Base-by-base conservation (phyloP, 495 filamentous ascomycete genomes). In the Talaromyces thailandensis region DNA sequence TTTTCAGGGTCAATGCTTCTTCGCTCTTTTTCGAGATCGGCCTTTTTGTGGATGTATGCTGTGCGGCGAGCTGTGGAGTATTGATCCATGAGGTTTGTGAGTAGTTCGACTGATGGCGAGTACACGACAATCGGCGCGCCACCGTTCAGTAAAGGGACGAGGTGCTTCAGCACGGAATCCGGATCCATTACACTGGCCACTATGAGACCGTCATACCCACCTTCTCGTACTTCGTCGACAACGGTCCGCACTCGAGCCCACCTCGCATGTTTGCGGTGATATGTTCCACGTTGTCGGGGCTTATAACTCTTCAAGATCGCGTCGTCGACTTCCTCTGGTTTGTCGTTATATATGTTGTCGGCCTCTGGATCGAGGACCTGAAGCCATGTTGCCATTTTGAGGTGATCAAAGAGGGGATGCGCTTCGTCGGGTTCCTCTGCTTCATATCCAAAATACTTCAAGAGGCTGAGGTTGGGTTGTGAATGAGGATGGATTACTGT, bases 381-480 rank as follows among this genome's bases (percentile, higher is more conserved):
- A 1, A 98, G 81, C 92, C 92, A 98, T 48, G 89, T 91, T 43
- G 96, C 76, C 0, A 86, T 84, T 69, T 91, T 88, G 25, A 98
- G 85, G 70, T 93, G 88, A 18, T 81, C 85, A 73, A 85, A 79
- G 4, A 98, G 83, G 0, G 94, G 94, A 61, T 98, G 95, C 0
- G 79, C 71, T 58, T 85, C 80, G 51, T 81, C 76, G 2, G 91
- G 88, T 53, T 81, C 81, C 62, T 84, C 84, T 53, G 77, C 73
- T 67, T 95, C 90, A 72, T 87, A 98, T 65, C 80, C 79, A 72
- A 95, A 98, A 77, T 96, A 92, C 69, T 88, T 89, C 37, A 98
- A 82, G 26, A 95, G 78, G 1, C 86, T 84, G 53, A 96, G 81
- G 67, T 96, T 98, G 0, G 94, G 89, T 75, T 97, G 95, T 45